Percentiles rank a stretch among this genome's conserved stretches.
These are phyloP conservation scores for Davidsoniella neocaledoniae DNA, from an alignment of 2,329 filamentous ascomycete species.

Conservation along the genomic window DNA sequence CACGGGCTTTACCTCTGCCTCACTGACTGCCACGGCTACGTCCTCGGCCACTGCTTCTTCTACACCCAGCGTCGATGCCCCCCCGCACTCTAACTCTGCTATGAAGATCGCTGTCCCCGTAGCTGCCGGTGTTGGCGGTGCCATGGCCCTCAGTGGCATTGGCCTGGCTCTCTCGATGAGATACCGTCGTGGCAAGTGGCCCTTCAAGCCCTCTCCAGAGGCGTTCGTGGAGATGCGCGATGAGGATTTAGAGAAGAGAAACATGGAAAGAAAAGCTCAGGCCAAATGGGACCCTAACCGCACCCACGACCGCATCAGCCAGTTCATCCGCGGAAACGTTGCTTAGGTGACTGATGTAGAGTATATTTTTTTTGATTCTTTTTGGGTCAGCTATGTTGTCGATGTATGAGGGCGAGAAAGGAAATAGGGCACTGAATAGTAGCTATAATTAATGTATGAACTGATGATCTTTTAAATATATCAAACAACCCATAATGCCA, in stretches of 20 bases:
- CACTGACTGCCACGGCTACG: not conserved
- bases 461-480: too few species aligned
- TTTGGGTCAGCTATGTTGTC: too few species aligned
- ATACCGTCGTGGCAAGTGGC: constrained; percentile 13
- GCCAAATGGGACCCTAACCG: constrained; percentile 10
- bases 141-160: constrained; percentile 10
- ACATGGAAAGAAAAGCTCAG: constrained; percentile 1
- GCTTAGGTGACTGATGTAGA: too few species aligned
- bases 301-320: constrained; percentile 5
- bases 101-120: constrained; percentile 11
- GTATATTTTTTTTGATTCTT: too few species aligned
- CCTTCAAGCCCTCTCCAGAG: constrained; percentile 8
- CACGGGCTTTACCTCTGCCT: not conserved
- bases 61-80: not conserved
- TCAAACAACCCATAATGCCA: too few species aligned
- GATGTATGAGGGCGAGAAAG: too few species aligned
- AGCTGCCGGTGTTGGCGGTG: constrained; percentile 11
- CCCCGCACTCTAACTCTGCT: not conserved
- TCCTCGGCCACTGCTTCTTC: not conserved
- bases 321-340: constrained; percentile 1
- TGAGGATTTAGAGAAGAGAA: constrained; percentile 10
- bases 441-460: too few species aligned
- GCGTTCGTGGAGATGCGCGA: constrained; percentile 9
- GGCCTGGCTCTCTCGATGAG: constrained; percentile 11
- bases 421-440: too few species aligned